Percentiles rank a stretch among this genome's conserved stretches.
phyloP scores from a whole-genome alignment of 2,329 filamentous ascomycete genomes.

The Fusarium sp. region DNA sequence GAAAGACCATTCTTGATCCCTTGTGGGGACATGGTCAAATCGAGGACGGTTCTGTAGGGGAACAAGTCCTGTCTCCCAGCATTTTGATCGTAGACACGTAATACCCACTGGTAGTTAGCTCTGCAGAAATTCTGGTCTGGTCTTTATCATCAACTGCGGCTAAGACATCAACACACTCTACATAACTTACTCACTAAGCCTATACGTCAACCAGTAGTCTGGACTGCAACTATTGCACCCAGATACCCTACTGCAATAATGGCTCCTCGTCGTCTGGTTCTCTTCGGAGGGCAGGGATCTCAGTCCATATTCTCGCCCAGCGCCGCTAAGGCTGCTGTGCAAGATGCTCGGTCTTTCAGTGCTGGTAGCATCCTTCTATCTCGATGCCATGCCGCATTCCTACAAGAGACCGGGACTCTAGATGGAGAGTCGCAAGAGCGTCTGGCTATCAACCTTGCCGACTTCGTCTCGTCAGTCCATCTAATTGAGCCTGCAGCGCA shows the following conservation, averaged over 20 bases:
- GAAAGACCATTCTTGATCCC: no score
- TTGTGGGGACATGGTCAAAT: no score
- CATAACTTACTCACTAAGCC: no score
- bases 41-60: no score
- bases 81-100: no score
- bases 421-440: background rate
- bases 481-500: background rate
- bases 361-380: background rate
- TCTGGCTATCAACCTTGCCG: background rate
- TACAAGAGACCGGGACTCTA: background rate
- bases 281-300: conserved; percentile 5
- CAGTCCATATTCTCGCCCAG: conserved; percentile 1
- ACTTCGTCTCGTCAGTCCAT: background rate
- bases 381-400: background rate
- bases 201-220: background rate
- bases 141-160: no score
- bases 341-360: background rate
- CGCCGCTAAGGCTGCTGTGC: background rate
- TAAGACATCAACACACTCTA: no score
- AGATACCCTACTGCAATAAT: background rate
- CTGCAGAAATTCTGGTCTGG: no score
- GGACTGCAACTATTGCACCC: background rate
- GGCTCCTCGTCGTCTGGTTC: background rate
- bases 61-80: no score
- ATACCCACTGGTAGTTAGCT: no score